Percentiles rank a stretch among this genome's conserved stretches.
Conservation (phyloP, 257 asterid genomes). For the Phtheirospermum japonicum region DNA sequence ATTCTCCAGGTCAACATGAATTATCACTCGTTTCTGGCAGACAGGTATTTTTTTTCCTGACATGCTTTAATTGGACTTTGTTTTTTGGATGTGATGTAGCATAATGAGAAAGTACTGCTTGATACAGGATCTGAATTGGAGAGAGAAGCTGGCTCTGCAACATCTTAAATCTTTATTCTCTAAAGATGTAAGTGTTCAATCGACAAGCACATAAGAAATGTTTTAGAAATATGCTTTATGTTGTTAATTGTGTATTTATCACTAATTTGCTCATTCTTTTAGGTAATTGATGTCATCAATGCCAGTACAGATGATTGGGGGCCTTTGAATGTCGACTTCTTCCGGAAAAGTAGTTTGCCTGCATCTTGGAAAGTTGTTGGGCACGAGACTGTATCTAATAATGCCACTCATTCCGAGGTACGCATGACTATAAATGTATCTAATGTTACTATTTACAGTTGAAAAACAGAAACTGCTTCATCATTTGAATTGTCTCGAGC, state of each 20-base stretch:
- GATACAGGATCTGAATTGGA: constrained; percentile 64
- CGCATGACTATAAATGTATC: constrained; percentile 32
- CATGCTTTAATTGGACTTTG: constrained; percentile 8
- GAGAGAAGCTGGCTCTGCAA: constrained; percentile 61
- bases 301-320: constrained; percentile 70
- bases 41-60: constrained; percentile 48
- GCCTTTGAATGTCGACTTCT: constrained; percentile 62
- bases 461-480: constrained; percentile 8
- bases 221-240: constrained; percentile 15
- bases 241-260: constrained; percentile 13
- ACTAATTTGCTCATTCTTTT: constrained; percentile 28
- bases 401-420: constrained; percentile 51
- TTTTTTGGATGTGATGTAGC: constrained; percentile 24
- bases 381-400: constrained; percentile 36
- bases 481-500: constrained; percentile 16
- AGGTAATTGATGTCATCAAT: constrained; percentile 77
- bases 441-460: constrained; percentile 11
- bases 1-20: constrained; percentile 50
- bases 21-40: constrained; percentile 32
- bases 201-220: background rate
- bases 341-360: constrained; percentile 61
- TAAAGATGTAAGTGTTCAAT: constrained; percentile 49
- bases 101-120: constrained; percentile 20
- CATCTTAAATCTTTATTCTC: constrained; percentile 63
- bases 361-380: constrained; percentile 71